These are phyloP conservation scores for Calocybe gambosa DNA, from an alignment of 1,284 basidiomycete species.

Conservation along the genomic window DNA sequence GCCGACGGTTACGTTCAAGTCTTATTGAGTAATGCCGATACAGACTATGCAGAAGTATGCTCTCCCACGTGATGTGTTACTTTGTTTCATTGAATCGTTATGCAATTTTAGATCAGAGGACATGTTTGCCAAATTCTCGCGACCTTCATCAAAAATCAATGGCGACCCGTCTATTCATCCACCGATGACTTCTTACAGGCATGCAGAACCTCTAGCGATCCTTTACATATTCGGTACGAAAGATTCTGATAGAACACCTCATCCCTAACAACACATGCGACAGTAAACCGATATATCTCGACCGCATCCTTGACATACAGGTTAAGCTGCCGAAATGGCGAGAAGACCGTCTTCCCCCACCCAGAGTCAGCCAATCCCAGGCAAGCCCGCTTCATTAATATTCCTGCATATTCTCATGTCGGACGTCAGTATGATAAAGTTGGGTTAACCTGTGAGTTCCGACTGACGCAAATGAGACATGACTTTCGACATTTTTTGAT, in stretches of 20 bases:
- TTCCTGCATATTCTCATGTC: slow-evolving; percentile 11
- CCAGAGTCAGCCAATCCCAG: slow-evolving; percentile 72
- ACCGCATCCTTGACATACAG: slow-evolving; percentile 50
- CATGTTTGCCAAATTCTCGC: slow-evolving; percentile 69
- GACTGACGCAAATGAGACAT: not conserved
- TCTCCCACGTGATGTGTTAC: not conserved
- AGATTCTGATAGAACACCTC: not conserved
- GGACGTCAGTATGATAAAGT: slow-evolving; percentile 76
- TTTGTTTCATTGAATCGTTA: slow-evolving; percentile 5
- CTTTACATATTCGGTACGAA: slow-evolving; percentile 54
- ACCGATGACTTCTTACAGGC: slow-evolving; percentile 59
- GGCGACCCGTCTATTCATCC: slow-evolving; percentile 74
- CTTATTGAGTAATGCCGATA: slow-evolving; percentile 73
- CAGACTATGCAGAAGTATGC: slow-evolving; percentile 77
- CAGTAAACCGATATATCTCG: slow-evolving; percentile 55
- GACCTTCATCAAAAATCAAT: slow-evolving; percentile 55
- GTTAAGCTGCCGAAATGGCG: slow-evolving; percentile 61
- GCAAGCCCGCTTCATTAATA: slow-evolving; percentile 25
- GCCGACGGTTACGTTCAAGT: slow-evolving; percentile 64
- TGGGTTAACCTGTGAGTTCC: slow-evolving; percentile 60
- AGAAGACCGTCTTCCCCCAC: slow-evolving; percentile 75
- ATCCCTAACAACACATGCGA: slow-evolving; percentile 1
- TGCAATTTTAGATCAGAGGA: slow-evolving; percentile 51
- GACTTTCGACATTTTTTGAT: slow-evolving; percentile 14
- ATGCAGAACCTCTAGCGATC: slow-evolving; percentile 56